Evolutionary conservation across 768 basidiomycete genomes (phyloP).

Genomic region (Lyophyllum decastes): DNA sequence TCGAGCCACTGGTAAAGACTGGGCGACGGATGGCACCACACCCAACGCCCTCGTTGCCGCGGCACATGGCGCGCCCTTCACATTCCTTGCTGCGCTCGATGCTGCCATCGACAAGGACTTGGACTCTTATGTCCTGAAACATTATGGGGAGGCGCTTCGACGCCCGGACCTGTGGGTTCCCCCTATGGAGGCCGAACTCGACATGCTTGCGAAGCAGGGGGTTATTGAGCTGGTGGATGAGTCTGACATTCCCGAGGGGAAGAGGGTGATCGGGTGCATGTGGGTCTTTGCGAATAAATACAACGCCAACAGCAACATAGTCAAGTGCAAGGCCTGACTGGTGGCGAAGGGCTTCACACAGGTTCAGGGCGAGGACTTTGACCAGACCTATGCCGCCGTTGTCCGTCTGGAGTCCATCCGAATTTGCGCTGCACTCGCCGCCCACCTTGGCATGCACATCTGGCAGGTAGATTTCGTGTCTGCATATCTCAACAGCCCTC

Average conservation of each 20-base stretch:
- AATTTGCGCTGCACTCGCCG: background rate
- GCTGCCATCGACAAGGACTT: too few relatives aligned
- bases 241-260: background rate
- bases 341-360: background rate
- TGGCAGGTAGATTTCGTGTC: background rate
- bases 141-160: too few relatives aligned
- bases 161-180: background rate
- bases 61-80: background rate
- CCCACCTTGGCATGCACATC: background rate
- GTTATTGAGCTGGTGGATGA: background rate
- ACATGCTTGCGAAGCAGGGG: background rate
- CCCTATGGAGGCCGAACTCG: background rate
- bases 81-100: background rate
- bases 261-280: background rate
- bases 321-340: background rate
- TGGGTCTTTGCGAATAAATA: background rate
- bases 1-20: background rate
- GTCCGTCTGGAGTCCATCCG: background rate
- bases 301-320: background rate
- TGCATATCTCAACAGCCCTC: conserved; percentile 5
- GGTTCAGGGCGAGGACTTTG: background rate
- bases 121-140: too few relatives aligned
- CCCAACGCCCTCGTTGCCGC: background rate
- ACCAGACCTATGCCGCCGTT: background rate
- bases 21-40: background rate